Conservation (phyloP, 208 protist species). For the Endotrypanum monterogeii region DNA sequence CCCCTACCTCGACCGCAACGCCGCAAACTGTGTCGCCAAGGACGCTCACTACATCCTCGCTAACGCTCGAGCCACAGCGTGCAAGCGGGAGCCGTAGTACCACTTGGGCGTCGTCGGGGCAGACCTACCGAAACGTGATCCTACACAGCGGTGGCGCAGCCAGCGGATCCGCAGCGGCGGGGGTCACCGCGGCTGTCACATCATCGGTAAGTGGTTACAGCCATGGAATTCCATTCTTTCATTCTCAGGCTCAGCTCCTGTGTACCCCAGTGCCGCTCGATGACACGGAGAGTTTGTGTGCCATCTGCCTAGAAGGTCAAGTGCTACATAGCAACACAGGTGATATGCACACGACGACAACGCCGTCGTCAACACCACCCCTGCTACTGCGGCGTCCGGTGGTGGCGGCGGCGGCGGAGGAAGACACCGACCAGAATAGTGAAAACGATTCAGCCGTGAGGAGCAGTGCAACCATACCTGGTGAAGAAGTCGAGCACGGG, state of each 20-base stretch:
- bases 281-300: slow-evolving; percentile 32
- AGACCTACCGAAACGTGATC: slow-evolving; percentile 1
- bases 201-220: neutral
- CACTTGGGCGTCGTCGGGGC: neutral
- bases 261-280: slow-evolving; percentile 30
- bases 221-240: slow-evolving; percentile 5
- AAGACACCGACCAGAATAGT: neutral
- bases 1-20: slow-evolving; percentile 1
- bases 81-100: neutral
- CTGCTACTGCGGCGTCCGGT: neutral
- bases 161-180: neutral
- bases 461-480: neutral
- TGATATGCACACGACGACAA: neutral
- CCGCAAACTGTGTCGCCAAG: neutral
- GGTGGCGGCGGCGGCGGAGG: neutral
- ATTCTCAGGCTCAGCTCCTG: slow-evolving; percentile 19
- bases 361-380: neutral
- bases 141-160: neutral
- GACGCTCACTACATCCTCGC: slow-evolving; percentile 6
- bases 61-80: slow-evolving; percentile 14
- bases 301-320: slow-evolving; percentile 30
- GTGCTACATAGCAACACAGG: neutral
- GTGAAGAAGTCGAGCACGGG: slow-evolving; percentile 14
- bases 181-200: neutral
- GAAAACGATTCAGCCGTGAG: neutral